Conservation (phyloP, 345 rosid species). For the Brassica cretica region DNA sequence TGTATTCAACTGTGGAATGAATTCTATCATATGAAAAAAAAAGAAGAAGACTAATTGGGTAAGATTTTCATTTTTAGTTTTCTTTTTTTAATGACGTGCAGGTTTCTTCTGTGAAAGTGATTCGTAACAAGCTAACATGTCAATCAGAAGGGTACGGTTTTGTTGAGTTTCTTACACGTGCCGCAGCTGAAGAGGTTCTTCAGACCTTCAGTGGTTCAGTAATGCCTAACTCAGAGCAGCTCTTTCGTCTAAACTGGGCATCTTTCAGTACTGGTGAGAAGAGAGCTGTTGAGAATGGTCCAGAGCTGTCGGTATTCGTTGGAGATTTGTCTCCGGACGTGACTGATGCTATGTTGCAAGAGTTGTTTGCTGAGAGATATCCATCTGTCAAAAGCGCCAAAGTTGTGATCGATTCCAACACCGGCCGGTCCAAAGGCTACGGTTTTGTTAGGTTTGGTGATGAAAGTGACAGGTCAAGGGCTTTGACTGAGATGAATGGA, state of each 20-base stretch:
- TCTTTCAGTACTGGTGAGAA: constrained; percentile 79
- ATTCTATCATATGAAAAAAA: neutral
- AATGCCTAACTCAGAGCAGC: constrained; percentile 91
- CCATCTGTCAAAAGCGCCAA: constrained; percentile 95
- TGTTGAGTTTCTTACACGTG: constrained; percentile 79
- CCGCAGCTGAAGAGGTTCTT: constrained; percentile 81
- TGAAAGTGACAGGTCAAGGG: constrained; percentile 85
- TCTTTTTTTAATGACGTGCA: constrained; percentile 31
- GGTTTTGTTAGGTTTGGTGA: constrained; percentile 97
- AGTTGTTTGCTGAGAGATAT: constrained; percentile 68
- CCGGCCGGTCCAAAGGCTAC: constrained; percentile 94
- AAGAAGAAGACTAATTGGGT: neutral
- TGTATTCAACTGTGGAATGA: neutral
- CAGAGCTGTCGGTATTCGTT: constrained; percentile 91
- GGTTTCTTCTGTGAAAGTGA: constrained; percentile 82
- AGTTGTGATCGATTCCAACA: constrained; percentile 87
- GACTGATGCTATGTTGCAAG: constrained; percentile 78
- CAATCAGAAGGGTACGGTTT: constrained; percentile 94
- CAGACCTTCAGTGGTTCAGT: constrained; percentile 65
- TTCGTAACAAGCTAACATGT: constrained; percentile 89
- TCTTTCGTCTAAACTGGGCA: constrained; percentile 95
- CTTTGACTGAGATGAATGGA: constrained; percentile 94
- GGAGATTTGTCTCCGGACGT: constrained; percentile 97
- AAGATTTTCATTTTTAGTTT: constrained; percentile 9
- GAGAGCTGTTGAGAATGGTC: constrained; percentile 60